A percentile compares a stretch with the other conserved stretches of the same genome.
These are phyloP conservation scores for Balamuthia mandrillaris DNA, from an alignment of 208 protist genomes.

Conservation along the genomic window DNA sequence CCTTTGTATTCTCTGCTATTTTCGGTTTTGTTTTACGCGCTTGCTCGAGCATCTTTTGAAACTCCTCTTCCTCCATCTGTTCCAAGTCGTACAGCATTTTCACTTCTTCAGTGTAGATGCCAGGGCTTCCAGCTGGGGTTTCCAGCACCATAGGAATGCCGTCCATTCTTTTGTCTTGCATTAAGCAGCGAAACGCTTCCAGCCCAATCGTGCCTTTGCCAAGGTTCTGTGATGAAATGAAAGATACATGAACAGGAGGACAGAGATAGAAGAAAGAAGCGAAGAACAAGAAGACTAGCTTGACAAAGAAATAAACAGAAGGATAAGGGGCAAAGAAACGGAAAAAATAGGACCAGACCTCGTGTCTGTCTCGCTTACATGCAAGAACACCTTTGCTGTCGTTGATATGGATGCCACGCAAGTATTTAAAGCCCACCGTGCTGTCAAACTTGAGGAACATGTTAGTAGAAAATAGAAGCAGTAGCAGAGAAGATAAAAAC, in stretches of 20 bases:
- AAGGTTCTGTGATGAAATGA: neutral
- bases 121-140: conserved; percentile 38
- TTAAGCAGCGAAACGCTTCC: conserved; percentile 38
- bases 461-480: neutral
- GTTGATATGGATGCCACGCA: conserved; percentile 58
- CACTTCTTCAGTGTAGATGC: too few species aligned
- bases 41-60: too few species aligned
- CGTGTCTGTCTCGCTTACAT: conserved; percentile 45
- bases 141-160: conserved; percentile 57
- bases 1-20: too few species aligned
- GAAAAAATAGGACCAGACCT: neutral
- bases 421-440: conserved; percentile 59
- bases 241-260: neutral
- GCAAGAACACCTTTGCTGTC: conserved; percentile 44
- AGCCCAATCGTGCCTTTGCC: conserved; percentile 48
- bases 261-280: too few species aligned
- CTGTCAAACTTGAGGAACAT: conserved; percentile 52
- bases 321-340: too few species aligned
- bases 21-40: too few species aligned
- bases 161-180: conserved; percentile 50
- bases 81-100: too few species aligned
- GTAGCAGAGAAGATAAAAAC: too few species aligned
- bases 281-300: too few species aligned
- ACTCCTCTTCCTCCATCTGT: too few species aligned
- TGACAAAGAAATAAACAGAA: too few species aligned